Conservation (phyloP, 2,329 filamentous ascomycete genomes). For the Aspergillus ruber region DNA sequence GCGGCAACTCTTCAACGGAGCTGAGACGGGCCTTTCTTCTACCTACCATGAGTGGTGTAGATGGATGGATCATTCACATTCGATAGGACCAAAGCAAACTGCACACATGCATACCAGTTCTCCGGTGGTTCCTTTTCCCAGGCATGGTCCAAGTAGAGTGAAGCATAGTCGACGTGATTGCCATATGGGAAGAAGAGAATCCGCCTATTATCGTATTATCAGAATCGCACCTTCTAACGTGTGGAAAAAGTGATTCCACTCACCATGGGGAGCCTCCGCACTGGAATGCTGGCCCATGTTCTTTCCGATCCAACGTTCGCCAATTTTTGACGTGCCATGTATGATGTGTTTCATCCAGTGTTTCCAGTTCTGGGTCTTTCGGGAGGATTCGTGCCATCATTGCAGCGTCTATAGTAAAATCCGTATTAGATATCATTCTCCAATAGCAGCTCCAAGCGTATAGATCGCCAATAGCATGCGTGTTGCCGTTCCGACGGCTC, state of each 20-base stretch:
- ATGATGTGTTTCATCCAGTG: conserved; percentile 65
- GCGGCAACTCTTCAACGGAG: background rate
- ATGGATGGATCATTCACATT: conserved; percentile 89
- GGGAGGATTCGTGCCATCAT: conserved; percentile 77
- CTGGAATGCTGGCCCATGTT: conserved; percentile 82
- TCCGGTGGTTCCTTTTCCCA: conserved; percentile 73
- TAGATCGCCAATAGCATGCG: too few species aligned
- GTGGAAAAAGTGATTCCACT: conserved; percentile 23
- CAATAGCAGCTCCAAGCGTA: background rate
- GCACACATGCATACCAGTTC: conserved; percentile 93
- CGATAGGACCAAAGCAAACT: conserved; percentile 90
- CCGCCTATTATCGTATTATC: conserved; percentile 55
- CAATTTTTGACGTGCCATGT: conserved; percentile 89
- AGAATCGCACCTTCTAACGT: conserved; percentile 8
- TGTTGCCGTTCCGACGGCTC: conserved; percentile 5
- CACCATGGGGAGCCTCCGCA: conserved; percentile 84
- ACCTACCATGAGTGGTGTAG: conserved; percentile 63
- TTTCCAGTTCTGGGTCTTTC: conserved; percentile 71
- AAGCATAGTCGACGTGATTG: conserved; percentile 88
- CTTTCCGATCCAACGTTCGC: conserved; percentile 67
- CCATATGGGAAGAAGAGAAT: conserved; percentile 92
- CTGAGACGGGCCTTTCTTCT: background rate
- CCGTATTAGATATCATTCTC: background rate
- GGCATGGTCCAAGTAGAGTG: conserved; percentile 93
- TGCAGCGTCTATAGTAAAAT: conserved; percentile 57